Evolutionary conservation across 345 rosid genomes (phyloP).

Genomic region (Lepidium africanum): DNA sequence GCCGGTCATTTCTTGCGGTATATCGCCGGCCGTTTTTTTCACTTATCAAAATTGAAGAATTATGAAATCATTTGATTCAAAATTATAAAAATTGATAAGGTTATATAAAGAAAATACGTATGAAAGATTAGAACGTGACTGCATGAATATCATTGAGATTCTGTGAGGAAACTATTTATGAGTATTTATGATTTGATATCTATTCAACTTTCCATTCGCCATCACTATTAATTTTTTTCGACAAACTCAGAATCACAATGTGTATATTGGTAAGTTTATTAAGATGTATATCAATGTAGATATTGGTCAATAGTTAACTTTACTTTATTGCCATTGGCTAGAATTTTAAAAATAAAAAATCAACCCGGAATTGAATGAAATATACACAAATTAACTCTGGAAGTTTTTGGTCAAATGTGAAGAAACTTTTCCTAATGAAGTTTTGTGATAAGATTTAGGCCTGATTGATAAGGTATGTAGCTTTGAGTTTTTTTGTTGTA

Average conservation of each 20-base stretch:
- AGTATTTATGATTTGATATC: slow-evolving; percentile 1
- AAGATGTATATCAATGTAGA: background rate
- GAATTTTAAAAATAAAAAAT: too few species aligned
- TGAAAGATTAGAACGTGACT: slow-evolving; percentile 13
- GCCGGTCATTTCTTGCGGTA: slow-evolving; percentile 2
- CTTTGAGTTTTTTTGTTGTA: too few species aligned
- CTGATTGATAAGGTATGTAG: too few species aligned
- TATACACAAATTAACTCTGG: too few species aligned
- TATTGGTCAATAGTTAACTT: background rate
- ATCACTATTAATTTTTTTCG: background rate
- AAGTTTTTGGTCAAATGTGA: too few species aligned
- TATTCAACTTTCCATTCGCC: background rate
- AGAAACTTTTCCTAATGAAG: too few species aligned
- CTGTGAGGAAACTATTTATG: background rate
- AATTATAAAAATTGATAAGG: too few species aligned
- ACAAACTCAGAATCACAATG: background rate
- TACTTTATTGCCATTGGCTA: background rate
- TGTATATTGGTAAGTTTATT: background rate
- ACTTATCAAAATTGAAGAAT: too few species aligned
- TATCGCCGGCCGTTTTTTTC: background rate
- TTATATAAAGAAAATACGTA: background rate
- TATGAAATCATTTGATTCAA: too few species aligned
- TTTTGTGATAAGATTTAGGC: too few species aligned
- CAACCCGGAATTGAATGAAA: too few species aligned
- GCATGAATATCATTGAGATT: background rate